These are phyloP conservation scores for Phragmites australis DNA, from an alignment of 176 grass and related monocot species.

Conservation along the genomic window DNA sequence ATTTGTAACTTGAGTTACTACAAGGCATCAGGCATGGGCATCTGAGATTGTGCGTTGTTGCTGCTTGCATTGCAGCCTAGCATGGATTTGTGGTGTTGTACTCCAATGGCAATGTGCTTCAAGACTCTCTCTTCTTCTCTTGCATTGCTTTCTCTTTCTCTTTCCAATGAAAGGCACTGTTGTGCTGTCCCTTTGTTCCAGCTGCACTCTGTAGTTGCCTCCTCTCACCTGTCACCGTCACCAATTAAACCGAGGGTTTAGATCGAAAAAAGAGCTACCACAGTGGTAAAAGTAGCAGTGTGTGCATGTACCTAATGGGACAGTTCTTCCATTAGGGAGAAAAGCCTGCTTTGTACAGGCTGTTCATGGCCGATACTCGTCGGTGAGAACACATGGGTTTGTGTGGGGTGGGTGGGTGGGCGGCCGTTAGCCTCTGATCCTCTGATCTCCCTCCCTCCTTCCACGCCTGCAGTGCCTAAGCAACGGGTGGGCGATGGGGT, in stretches of 20 bases:
- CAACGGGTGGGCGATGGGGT: not conserved
- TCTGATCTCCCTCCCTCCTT: not conserved
- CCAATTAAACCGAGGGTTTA: slow-evolving; percentile 10
- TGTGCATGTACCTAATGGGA: slow-evolving; percentile 14
- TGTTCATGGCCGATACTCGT: not conserved
- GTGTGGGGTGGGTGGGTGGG: not conserved
- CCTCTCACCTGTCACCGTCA: slow-evolving; percentile 27
- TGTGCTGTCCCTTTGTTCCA: slow-evolving; percentile 10
- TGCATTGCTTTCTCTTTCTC: too few species aligned
- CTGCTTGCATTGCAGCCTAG: not conserved
- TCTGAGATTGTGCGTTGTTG: not conserved
- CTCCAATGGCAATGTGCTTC: not conserved
- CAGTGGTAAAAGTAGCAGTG: not conserved
- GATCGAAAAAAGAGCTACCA: not conserved
- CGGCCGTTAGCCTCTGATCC: not conserved
- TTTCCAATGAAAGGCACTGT: slow-evolving; percentile 41
- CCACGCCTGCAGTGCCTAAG: not conserved
- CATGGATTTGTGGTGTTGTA: not conserved
- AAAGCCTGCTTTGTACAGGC: slow-evolving; percentile 32
- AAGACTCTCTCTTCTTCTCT: not conserved
- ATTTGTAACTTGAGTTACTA: not conserved
- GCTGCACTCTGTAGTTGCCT: slow-evolving; percentile 13
- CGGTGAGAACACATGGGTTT: slow-evolving; percentile 28
- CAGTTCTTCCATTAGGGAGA: slow-evolving; percentile 22
- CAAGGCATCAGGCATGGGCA: not conserved